Conservation (phyloP, 495 filamentous ascomycete species). For the Lepidopterella palustris region DNA sequence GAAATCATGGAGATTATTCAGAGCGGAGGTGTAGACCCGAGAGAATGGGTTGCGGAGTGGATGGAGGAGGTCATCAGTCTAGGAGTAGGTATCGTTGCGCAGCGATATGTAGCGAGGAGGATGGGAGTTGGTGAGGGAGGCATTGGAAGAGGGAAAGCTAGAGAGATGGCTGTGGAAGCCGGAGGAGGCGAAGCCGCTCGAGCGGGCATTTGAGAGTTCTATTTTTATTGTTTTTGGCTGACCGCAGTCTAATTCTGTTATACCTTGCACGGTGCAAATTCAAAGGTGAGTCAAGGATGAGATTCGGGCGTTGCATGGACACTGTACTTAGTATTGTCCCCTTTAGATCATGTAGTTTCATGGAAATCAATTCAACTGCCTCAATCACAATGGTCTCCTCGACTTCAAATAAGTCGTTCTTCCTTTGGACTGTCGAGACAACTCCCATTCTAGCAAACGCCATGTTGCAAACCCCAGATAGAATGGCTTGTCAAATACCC, state of each 20-base stretch:
- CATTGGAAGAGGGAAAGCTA: conserved; percentile 72
- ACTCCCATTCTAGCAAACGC: too few relatives aligned
- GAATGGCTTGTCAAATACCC: too few relatives aligned
- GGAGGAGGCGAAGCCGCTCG: conserved; percentile 80
- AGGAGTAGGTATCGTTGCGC: conserved; percentile 79
- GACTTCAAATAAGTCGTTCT: background rate
- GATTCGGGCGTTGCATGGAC: background rate
- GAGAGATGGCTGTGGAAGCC: conserved; percentile 62
- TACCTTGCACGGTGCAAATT: background rate
- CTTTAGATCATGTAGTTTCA: background rate
- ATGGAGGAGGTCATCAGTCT: conserved; percentile 82
- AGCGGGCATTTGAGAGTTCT: conserved; percentile 38
- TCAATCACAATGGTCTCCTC: background rate
- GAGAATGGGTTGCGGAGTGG: conserved; percentile 98
- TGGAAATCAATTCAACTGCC: background rate
- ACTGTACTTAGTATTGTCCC: background rate
- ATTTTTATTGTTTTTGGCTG: background rate
- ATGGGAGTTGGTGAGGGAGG: conserved; percentile 92
- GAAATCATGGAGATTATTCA: conserved; percentile 86
- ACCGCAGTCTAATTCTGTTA: background rate
- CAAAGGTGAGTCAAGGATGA: background rate
- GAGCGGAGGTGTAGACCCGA: conserved; percentile 81
- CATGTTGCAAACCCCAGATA: too few relatives aligned
- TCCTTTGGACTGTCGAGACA: too few relatives aligned
- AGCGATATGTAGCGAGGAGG: conserved; percentile 86